Base-by-base conservation (phyloP, 768 basidiomycete genomes). In the Russula dissimulans region DNA sequence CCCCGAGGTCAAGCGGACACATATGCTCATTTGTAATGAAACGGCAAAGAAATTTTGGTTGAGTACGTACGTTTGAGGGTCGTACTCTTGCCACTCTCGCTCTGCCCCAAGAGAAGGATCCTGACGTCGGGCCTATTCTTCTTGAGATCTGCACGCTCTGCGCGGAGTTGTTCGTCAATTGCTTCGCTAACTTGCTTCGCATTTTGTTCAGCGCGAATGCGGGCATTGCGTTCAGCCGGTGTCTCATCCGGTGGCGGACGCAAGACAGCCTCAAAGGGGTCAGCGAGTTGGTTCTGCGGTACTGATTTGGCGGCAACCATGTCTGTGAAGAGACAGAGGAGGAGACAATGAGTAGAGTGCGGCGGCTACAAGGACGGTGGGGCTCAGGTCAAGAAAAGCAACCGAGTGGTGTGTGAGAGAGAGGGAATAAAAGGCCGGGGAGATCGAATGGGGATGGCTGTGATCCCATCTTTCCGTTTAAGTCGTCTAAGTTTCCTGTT, bases 11-110 rank as follows among this genome's bases (percentile, higher is more conserved):
- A 48, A 31, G 29, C 17, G 26, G 38, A 36, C 11, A n/a, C 15
- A 10, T n/a, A 31, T 22, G 18, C 46, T 7, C 31, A 29, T 39
- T 22, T 3, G 47, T 4, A 26, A 26, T 26, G 32, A 10, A n/a
- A 50, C 29, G 22, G 15, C 8, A 29, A 14, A 17, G 42, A 34
- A n/a, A 7, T 12, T 31, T 57, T 42, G 22, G 39, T 36, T 36
- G 5, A 26, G n/a, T 2, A 84, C 89, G 82, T 77, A 91, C 89
- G 89, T 76, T 91, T 91, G 67, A 91, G 77, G 8, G 89, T 89
- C 9, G 90, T 92, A 69, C 87, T 89, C 77, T 91, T 92, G 43
- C 89, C 90, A 67, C 87, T 90, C 78, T 91, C 89, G 62, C 89
- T 91, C 79, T 92, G 90, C 54, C 90, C 90, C 44, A 92, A 82